Evolutionary conservation across 352 stramenopile species (phyloP), one percentile per base, ranked within the genome.

Genomic region (Globisporangium nodosum): DNA sequence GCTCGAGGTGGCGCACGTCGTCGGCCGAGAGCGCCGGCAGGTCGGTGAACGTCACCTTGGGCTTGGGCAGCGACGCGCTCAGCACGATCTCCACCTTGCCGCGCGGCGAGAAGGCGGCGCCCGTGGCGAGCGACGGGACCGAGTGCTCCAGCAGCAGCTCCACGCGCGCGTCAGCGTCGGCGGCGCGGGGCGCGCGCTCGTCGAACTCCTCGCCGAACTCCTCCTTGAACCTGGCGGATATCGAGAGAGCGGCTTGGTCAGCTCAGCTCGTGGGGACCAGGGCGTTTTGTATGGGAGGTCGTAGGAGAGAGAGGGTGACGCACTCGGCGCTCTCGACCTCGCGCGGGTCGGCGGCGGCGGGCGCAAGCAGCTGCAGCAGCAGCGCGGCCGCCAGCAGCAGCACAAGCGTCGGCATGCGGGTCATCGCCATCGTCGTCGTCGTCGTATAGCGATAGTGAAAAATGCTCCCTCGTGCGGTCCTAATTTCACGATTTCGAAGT

Each of bases 141-240:
- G 78, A 78, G 54, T 91, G 81, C 71, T 91, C 81, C 21, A 91
- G 63, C 46, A 77, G 67, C 37, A 91, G 82, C 52, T 75, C 72
- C n/a, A 88, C 24, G 35, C 61, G 76, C 58, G 73, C 62, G 35
- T 87, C 71, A 3, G 74, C 54, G 42, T 78, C 78, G 3, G 55
- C 67, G 4, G 68, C 53, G 15, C 69, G 55, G 12, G 62, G 51
- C 16, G 58, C 52, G 48, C 70, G 73, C 56, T 83, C 74, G 24
- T 83, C 74, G n/a, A 83, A 85, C 24, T 87, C 74, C 50, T 87
- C 76, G 33, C 76, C 76, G 52, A 87, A 86, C 49, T 88, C 78
- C 49, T 88, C 78, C 52, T 78, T 76, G 56, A 84, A 73, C 67
- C 81, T 90, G 54, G 9, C 27, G 35, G 16, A 24, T n/a, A 50